phyloP scores from a whole-genome alignment of 805 yeast species.

The Metschnikowia noctiluminum region DNA sequence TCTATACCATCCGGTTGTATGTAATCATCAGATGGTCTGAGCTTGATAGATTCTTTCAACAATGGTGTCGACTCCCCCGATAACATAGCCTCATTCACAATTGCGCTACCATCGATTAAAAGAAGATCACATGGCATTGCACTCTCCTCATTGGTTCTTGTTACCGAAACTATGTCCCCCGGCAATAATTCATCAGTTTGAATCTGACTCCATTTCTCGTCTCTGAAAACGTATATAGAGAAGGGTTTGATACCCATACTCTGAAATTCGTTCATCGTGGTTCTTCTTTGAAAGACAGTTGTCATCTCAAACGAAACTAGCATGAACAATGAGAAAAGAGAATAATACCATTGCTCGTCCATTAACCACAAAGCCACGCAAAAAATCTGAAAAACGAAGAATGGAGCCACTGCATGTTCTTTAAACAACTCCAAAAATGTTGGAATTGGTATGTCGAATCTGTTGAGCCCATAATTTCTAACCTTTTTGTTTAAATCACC shows the following conservation, averaged over 20 bases:
- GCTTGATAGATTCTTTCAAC: slow-evolving; percentile 83
- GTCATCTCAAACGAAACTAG: slow-evolving; percentile 89
- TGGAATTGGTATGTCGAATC: slow-evolving; percentile 94
- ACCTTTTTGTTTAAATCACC: slow-evolving; percentile 48
- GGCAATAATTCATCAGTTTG: slow-evolving; percentile 80
- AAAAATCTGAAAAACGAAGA: slow-evolving; percentile 93
- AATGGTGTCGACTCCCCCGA: slow-evolving; percentile 98
- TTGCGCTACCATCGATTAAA: slow-evolving; percentile 84
- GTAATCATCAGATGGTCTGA: slow-evolving; percentile 69
- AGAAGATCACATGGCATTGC: slow-evolving; percentile 94
- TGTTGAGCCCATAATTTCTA: slow-evolving; percentile 77
- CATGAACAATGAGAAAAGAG: slow-evolving; percentile 89
- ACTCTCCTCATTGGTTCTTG: slow-evolving; percentile 85
- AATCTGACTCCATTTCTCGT: slow-evolving; percentile 62
- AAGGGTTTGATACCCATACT: slow-evolving; percentile 97
- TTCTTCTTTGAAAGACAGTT: slow-evolving; percentile 91
- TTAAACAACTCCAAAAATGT: slow-evolving; percentile 85
- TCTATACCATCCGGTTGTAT: slow-evolving; percentile 81
- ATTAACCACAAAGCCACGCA: slow-evolving; percentile 94
- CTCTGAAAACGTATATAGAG: slow-evolving; percentile 67
- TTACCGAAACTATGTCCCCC: slow-evolving; percentile 83
- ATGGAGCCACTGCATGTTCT: slow-evolving; percentile 98
- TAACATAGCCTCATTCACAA: slow-evolving; percentile 97
- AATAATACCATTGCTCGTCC: slow-evolving; percentile 96
- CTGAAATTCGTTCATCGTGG: slow-evolving; percentile 92